A percentile compares a stretch with the other conserved stretches of the same genome.
These are phyloP conservation scores for Solanum ossicruentum DNA, from an alignment of 257 asterid species.

Conservation along the genomic window DNA sequence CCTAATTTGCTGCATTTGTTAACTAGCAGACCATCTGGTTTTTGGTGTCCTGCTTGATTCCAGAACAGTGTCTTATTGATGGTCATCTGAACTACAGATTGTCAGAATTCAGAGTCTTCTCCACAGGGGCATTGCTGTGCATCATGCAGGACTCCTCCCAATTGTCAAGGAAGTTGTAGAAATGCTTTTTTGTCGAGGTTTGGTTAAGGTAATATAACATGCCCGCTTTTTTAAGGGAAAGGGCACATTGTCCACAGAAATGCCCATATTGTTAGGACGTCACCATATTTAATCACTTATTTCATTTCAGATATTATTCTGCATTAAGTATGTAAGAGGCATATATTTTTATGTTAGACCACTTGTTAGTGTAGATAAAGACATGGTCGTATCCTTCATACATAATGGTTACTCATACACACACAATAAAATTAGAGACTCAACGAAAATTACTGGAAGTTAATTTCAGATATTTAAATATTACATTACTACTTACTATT, in stretches of 20 bases:
- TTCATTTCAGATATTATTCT: background rate
- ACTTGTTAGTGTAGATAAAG: background rate
- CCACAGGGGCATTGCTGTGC: conserved; percentile 88
- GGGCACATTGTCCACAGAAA: background rate
- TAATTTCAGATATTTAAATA: background rate
- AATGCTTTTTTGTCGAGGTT: conserved; percentile 99
- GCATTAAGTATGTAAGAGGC: background rate
- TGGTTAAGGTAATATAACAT: conserved; percentile 56
- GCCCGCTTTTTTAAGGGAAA: background rate
- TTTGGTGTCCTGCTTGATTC: background rate
- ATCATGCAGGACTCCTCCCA: conserved; percentile 98
- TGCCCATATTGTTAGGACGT: background rate
- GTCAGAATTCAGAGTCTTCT: conserved; percentile 93
- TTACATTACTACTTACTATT: background rate
- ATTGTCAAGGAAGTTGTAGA: conserved; percentile 98
- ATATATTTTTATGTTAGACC: background rate
- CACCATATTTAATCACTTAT: background rate
- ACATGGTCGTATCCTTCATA: background rate
- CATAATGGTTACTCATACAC: background rate
- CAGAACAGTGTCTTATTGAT: background rate
- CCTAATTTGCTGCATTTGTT: background rate
- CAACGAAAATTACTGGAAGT: background rate
- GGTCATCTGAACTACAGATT: conserved; percentile 40
- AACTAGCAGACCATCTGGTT: background rate
- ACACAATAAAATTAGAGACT: background rate